Evolutionary conservation across 1,139 yeast species (phyloP), one percentile per base, ranked within the genome.

Genomic region (Blastobotrys persicus): DNA sequence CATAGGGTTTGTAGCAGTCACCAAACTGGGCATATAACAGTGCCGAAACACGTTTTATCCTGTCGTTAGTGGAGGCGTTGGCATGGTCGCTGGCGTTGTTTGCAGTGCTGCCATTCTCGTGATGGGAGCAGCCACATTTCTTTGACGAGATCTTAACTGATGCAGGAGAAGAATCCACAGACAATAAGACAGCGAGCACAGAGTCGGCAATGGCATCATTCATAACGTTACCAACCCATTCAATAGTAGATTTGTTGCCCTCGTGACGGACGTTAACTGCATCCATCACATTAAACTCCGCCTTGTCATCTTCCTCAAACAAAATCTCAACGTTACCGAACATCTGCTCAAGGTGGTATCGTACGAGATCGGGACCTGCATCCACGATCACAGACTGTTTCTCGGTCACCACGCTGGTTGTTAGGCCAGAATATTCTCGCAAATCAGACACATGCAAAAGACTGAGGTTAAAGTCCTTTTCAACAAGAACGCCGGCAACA

Each of bases 191-290:
- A 0, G 97, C 96, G 53, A 94, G 78, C 2, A 89, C 88, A 40
- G 97, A 85, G 63, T 92, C 99, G 0, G 98, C 98, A 58, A 92
- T 80, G 0, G 97, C 85, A 61, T 92, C 98, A 49, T 88, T 91
- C 74, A 89, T 80, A 48, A 88, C 75, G 55, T 91, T 94, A 57
- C 95, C 92, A 20, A 83, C 79, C 99, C 99, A 92, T 65, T 88
- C 95, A 18, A 92, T 83, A 0, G 83, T 76, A 14, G 65, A 57
- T 42, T 59, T 52, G 45, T 61, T 60, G 13, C 62, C 64, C 19
- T 53, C 60, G 33, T 63, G 64, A 2, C 42, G 44, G 7, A 70
- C 61, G 7, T 50, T 53, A 4, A 79, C 71, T 41, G 74, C 75
- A 46, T 76, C 76, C 82, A 79, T 78, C 6, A 79, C 67, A 45